A percentile compares a stretch with the other conserved stretches of the same genome.
Evolutionary conservation across 2,329 filamentous ascomycete species (phyloP).

Genomic region (Ilyonectria sp.): DNA sequence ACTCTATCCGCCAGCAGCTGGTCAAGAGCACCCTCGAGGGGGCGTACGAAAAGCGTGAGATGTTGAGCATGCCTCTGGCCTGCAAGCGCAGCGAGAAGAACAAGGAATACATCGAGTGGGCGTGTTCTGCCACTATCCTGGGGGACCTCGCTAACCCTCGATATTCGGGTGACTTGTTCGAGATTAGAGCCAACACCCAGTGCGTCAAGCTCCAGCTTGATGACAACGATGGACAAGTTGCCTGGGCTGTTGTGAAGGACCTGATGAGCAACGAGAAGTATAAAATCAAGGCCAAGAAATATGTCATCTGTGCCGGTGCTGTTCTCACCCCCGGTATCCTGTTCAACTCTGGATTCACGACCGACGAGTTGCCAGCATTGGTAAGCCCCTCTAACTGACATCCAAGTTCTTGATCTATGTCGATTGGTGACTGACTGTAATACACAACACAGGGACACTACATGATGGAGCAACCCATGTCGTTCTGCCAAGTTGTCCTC

Average conservation of each 20-base stretch:
- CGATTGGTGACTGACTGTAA: not conserved
- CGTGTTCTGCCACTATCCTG: conserved; percentile 14
- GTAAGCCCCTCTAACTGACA: not conserved
- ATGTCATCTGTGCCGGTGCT: conserved; percentile 19
- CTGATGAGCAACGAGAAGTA: not conserved
- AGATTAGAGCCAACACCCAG: conserved; percentile 18
- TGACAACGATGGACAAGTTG: not conserved
- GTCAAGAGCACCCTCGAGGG: conserved; percentile 1
- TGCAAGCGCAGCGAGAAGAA: conserved; percentile 10
- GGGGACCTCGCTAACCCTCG: conserved; percentile 1
- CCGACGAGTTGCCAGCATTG: not conserved
- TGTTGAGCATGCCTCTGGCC: conserved; percentile 15
- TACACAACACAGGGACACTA: conserved; percentile 1
- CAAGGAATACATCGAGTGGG: conserved; percentile 9
- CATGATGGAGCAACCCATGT: conserved; percentile 20
- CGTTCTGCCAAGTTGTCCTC: conserved; percentile 18
- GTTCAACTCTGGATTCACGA: conserved; percentile 2
- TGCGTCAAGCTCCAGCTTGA: not conserved
- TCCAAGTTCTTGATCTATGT: not conserved
- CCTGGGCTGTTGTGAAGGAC: not conserved
- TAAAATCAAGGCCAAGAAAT: conserved; percentile 14
- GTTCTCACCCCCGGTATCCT: conserved; percentile 19
- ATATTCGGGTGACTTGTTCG: not conserved
- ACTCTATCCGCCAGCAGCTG: conserved; percentile 20
- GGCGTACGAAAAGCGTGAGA: not conserved